Evolutionary conservation across 2,329 filamentous ascomycete genomes (phyloP).

Genomic region (Fusarium sp.): DNA sequence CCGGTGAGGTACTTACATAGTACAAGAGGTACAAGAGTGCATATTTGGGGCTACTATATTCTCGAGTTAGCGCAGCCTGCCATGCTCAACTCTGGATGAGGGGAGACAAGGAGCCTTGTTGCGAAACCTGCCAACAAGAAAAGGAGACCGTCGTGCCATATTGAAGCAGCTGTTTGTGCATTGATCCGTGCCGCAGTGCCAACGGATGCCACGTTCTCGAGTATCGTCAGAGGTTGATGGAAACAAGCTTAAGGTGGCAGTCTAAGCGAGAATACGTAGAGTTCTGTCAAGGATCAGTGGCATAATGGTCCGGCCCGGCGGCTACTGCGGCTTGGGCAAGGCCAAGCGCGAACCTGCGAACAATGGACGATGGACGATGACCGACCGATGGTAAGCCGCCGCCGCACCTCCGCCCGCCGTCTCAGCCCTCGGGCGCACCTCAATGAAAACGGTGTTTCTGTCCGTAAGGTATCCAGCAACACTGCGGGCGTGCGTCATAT

Average conservation of each 20-base stretch:
- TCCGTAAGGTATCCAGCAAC: constrained; percentile 11
- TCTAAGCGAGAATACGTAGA: constrained; percentile 14
- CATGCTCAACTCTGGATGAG: constrained; percentile 28
- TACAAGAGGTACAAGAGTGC: constrained; percentile 15
- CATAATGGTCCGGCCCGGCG: constrained; percentile 43
- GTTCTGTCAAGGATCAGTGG: constrained; percentile 21
- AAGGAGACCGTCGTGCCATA: constrained; percentile 14
- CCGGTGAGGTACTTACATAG: constrained; percentile 13
- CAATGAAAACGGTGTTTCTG: constrained; percentile 24
- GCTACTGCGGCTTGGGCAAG: constrained; percentile 42
- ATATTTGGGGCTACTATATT: constrained; percentile 30
- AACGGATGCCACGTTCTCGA: constrained; percentile 1
- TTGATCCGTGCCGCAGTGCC: constrained; percentile 14
- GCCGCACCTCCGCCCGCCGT: constrained; percentile 21
- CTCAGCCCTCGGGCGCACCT: constrained; percentile 13
- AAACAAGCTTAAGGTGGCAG: constrained; percentile 4
- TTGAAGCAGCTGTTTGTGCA: not conserved
- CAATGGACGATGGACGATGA: constrained; percentile 30
- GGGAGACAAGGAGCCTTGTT: constrained; percentile 11
- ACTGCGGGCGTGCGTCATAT: constrained; percentile 7
- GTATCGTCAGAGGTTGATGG: constrained; percentile 1
- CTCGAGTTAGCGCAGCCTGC: constrained; percentile 28
- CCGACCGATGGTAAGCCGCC: constrained; percentile 37
- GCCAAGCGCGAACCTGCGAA: constrained; percentile 28
- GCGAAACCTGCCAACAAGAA: constrained; percentile 8